These are phyloP conservation scores for Plantago coronopus DNA, from an alignment of 305 asterid species.

Conservation along the genomic window DNA sequence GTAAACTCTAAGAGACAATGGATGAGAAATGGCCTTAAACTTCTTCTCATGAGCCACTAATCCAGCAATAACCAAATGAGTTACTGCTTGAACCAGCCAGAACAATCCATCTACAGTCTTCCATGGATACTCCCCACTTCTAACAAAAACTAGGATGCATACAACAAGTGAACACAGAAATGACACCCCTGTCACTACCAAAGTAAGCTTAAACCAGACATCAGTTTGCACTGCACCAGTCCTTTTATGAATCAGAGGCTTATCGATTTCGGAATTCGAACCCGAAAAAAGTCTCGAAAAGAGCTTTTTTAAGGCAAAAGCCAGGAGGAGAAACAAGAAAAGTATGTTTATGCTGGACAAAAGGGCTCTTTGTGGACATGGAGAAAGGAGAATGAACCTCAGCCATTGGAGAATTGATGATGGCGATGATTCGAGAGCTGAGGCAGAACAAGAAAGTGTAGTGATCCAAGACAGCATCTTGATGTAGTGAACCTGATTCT, in stretches of 20 bases:
- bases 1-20: conserved; percentile 50
- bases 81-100: conserved; percentile 62
- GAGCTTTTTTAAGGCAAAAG: conserved; percentile 47
- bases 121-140: conserved; percentile 34
- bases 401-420: conserved; percentile 40
- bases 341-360: conserved; percentile 46
- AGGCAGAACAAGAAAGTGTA: conserved; percentile 43
- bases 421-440: conserved; percentile 20
- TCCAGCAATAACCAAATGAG: conserved; percentile 40
- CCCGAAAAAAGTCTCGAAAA: conserved; percentile 36
- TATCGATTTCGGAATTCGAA: conserved; percentile 37
- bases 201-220: conserved; percentile 50
- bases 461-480: conserved; percentile 40
- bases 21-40: conserved; percentile 53
- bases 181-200: conserved; percentile 33
- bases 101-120: conserved; percentile 41
- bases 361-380: conserved; percentile 71
- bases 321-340: conserved; percentile 38
- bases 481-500: not conserved
- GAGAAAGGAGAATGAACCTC: conserved; percentile 53
- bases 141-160: conserved; percentile 38
- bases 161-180: conserved; percentile 37
- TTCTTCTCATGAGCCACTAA: conserved; percentile 65
- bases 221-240: conserved; percentile 33
- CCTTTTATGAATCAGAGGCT: conserved; percentile 46